A percentile compares a stretch with the other conserved stretches of the same genome.
Conservation (phyloP, 2,329 filamentous ascomycete genomes). For the Diaporthe vexans region DNA sequence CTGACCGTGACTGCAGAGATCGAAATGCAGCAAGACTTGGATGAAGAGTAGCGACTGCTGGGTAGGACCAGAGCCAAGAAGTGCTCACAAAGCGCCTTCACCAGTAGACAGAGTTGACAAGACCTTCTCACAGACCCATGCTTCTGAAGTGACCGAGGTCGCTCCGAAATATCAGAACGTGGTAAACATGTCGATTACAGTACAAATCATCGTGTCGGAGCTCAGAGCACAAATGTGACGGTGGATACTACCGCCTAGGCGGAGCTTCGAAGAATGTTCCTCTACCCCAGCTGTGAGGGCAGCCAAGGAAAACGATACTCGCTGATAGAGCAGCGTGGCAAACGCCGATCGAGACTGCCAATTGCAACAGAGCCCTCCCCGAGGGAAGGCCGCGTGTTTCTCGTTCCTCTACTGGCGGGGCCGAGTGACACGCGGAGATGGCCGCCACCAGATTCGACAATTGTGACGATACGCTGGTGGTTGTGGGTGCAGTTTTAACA, state of each 20-base stretch:
- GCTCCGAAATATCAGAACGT: neutral
- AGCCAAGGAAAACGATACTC: neutral
- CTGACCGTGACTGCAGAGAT: slow-evolving; percentile 55
- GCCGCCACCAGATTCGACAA: neutral
- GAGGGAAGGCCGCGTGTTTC: slow-evolving; percentile 20
- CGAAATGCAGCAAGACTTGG: slow-evolving; percentile 65
- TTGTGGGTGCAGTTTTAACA: neutral
- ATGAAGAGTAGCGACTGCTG: slow-evolving; percentile 54
- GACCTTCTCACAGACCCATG: neutral
- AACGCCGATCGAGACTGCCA: neutral
- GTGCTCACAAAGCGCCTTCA: neutral
- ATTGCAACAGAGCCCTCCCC: slow-evolving; percentile 7
- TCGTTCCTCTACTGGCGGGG: slow-evolving; percentile 27
- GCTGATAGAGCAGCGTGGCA: neutral
- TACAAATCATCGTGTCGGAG: neutral
- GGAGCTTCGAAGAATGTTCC: neutral
- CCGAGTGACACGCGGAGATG: slow-evolving; percentile 21
- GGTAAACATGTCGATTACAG: neutral
- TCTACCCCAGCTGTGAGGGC: neutral
- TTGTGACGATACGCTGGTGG: neutral
- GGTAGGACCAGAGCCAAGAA: neutral
- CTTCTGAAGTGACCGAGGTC: neutral
- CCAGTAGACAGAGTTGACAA: neutral
- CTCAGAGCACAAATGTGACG: neutral
- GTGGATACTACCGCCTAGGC: neutral